phyloP scores from a whole-genome alignment of 768 basidiomycete species.

The Kockovaella imperatae region DNA sequence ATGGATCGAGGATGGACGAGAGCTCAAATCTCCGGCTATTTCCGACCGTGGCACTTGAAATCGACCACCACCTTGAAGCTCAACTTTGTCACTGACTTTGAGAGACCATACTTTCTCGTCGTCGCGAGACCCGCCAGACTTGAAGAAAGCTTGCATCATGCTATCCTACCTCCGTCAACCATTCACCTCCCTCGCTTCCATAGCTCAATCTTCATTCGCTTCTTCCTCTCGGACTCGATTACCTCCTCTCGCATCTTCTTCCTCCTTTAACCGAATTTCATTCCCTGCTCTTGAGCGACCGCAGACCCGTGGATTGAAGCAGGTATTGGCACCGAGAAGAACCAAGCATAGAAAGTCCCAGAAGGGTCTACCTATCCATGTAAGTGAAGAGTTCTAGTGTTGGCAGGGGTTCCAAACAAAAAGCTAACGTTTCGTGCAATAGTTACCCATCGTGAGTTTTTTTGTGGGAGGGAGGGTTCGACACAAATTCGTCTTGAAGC shows the following conservation, averaged over 20 bases:
- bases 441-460: conserved; percentile 22
- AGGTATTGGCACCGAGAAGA: conserved; percentile 63
- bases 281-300: background rate
- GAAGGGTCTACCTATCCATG: conserved; percentile 58
- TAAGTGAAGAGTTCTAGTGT: conserved; percentile 7
- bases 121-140: background rate
- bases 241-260: conserved; percentile 3
- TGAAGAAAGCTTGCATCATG: background rate
- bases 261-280: too few species aligned
- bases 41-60: too few species aligned
- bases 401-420: too few species aligned
- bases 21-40: too few species aligned
- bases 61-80: too few species aligned
- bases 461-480: background rate
- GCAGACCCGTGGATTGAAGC: conserved; percentile 30
- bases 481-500: background rate
- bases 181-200: conserved; percentile 8
- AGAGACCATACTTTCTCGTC: background rate
- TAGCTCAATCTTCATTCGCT: conserved; percentile 23
- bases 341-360: conserved; percentile 81
- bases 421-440: too few species aligned
- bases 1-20: too few species aligned
- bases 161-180: conserved; percentile 7
- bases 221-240: conserved; percentile 21
- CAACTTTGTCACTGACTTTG: too few species aligned